These are phyloP conservation scores for Besnoitia besnoiti DNA, from an alignment of 169 alveolate genomes.

Conservation along the genomic window DNA sequence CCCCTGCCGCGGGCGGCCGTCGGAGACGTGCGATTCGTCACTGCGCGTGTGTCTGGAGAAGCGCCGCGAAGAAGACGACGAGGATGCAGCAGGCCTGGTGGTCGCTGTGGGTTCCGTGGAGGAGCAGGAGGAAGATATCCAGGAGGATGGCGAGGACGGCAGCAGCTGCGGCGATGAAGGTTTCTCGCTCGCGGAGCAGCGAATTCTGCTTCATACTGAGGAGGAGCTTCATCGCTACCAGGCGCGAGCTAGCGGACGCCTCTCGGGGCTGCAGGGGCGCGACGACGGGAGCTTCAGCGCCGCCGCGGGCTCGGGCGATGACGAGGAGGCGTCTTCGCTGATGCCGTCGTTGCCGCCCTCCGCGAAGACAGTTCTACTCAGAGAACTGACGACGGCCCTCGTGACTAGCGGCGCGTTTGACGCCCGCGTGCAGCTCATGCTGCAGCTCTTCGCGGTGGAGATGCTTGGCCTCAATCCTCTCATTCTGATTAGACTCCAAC, in stretches of 20 bases:
- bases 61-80: not conserved
- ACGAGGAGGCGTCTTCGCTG: slow-evolving; percentile 13
- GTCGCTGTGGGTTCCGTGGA: not conserved
- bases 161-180: not conserved
- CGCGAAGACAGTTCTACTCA: slow-evolving; percentile 32
- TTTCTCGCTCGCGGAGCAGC: not conserved
- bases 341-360: slow-evolving; percentile 41
- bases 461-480: slow-evolving; percentile 47
- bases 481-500: slow-evolving; percentile 43
- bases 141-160: too few species aligned
- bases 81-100: not conserved
- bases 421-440: slow-evolving; percentile 50
- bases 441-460: slow-evolving; percentile 38
- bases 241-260: not conserved
- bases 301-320: not conserved
- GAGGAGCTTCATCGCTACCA: not conserved
- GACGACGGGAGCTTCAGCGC: not conserved
- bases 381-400: slow-evolving; percentile 54
- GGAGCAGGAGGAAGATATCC: too few species aligned
- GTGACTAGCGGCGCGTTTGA: slow-evolving; percentile 62
- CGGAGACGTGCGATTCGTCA: not conserved
- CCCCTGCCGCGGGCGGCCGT: not conserved
- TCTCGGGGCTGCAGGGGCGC: not conserved
- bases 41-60: not conserved
- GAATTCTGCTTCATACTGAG: not conserved